Percentiles rank a stretch among this genome's conserved stretches.
phyloP scores from a whole-genome alignment of 176 grass and related monocot species.

The Puccinellia tenuiflora region DNA sequence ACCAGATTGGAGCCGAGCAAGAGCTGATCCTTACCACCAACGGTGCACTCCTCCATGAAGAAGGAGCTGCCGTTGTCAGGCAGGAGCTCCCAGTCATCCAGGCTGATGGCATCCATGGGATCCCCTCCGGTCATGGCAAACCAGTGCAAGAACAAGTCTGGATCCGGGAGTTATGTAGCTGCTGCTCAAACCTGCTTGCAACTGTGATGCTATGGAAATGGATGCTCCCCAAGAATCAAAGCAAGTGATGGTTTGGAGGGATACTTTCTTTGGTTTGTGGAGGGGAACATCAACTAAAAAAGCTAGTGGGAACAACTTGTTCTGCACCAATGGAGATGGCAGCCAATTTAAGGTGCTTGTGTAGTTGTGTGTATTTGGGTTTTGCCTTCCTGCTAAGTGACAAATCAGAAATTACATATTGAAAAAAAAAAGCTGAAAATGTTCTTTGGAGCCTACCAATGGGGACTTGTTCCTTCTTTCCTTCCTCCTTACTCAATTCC shows the following conservation, averaged over 20 bases:
- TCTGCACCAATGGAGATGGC: background rate
- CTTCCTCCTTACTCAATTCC: background rate
- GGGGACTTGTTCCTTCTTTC: conserved; percentile 11
- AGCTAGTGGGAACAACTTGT: conserved; percentile 11
- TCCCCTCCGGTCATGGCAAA: conserved; percentile 26
- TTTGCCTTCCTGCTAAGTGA: conserved; percentile 22
- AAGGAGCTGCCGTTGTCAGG: conserved; percentile 40
- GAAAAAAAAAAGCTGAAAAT: conserved; percentile 22
- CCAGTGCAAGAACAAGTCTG: background rate
- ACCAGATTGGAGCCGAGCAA: conserved; percentile 23
- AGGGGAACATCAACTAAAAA: background rate
- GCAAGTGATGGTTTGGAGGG: conserved; percentile 19
- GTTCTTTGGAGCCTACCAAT: conserved; percentile 30
- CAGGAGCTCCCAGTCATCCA: conserved; percentile 91
- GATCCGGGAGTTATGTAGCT: conserved; percentile 14
- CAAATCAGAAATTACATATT: background rate
- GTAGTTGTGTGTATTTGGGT: background rate
- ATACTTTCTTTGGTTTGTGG: conserved; percentile 32
- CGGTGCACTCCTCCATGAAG: conserved; percentile 26
- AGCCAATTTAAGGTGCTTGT: conserved; percentile 13
- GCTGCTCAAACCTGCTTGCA: background rate
- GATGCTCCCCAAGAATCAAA: conserved; percentile 19
- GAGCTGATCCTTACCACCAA: conserved; percentile 32
- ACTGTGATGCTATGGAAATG: conserved; percentile 3
- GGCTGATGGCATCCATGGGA: conserved; percentile 40